Evolutionary conservation across 495 filamentous ascomycete genomes (phyloP).

Genomic region (Parathielavia appendiculata): DNA sequence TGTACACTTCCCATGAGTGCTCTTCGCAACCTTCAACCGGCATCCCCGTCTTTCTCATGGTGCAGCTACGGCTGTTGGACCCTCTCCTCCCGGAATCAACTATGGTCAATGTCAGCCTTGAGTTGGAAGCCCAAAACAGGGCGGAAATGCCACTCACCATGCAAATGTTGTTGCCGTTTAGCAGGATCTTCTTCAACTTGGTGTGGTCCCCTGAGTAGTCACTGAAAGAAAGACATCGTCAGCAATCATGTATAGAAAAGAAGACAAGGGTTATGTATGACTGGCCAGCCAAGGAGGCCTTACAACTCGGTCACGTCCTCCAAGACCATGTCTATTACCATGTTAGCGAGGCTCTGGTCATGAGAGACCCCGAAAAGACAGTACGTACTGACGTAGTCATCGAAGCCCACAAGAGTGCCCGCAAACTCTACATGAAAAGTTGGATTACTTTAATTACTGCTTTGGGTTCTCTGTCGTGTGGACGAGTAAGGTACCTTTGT

Average conservation of each 20-base stretch:
- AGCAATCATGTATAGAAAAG: neutral
- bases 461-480: neutral
- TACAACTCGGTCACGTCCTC: conserved; percentile 98
- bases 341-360: neutral
- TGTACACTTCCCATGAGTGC: no score
- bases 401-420: conserved; percentile 88
- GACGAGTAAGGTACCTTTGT: conserved; percentile 62
- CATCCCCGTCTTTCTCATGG: conserved; percentile 13
- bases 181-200: conserved; percentile 85
- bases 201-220: conserved; percentile 82
- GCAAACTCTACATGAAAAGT: conserved; percentile 65
- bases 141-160: conserved; percentile 59
- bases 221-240: conserved; percentile 38
- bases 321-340: conserved; percentile 79
- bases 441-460: neutral
- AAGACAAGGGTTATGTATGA: neutral
- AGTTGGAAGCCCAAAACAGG: neutral
- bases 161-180: conserved; percentile 99
- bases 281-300: no score
- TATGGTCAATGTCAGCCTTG: conserved; percentile 29
- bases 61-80: conserved; percentile 46
- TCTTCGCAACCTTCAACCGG: no score
- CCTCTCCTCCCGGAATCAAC: conserved; percentile 87
- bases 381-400: conserved; percentile 98
- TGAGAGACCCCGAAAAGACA: neutral